Percentiles rank a stretch among this genome's conserved stretches.
Evolutionary conservation across 2,329 filamentous ascomycete genomes (phyloP).

Genomic region (Xylariaceae sp.): DNA sequence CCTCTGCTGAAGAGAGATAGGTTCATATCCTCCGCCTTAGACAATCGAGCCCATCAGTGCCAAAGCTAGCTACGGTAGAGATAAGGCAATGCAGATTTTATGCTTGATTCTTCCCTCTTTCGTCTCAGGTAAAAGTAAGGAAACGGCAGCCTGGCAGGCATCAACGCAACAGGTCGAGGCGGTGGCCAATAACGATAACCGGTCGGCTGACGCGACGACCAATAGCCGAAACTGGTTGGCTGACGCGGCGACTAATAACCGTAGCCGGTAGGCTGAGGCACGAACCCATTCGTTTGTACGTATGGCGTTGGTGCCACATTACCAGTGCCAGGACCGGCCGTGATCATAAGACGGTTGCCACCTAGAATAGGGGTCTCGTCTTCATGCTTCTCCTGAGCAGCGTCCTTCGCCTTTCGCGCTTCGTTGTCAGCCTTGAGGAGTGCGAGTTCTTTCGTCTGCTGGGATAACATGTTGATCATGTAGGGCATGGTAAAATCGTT

Average conservation of each 20-base stretch:
- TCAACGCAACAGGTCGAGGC: slow-evolving; percentile 17
- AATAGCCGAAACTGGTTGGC: slow-evolving; percentile 40
- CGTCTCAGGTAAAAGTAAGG: not conserved
- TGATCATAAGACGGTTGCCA: slow-evolving; percentile 86
- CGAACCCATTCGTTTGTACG: slow-evolving; percentile 79
- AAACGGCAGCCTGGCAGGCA: slow-evolving; percentile 13
- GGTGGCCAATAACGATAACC: slow-evolving; percentile 58
- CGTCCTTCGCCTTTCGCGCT: slow-evolving; percentile 74
- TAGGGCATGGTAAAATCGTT: slow-evolving; percentile 99
- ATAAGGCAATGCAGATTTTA: not conserved
- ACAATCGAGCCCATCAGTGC: slow-evolving; percentile 5
- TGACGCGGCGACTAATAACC: slow-evolving; percentile 42
- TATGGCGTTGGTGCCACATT: slow-evolving; percentile 62
- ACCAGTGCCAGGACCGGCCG: slow-evolving; percentile 66
- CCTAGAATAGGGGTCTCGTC: slow-evolving; percentile 92
- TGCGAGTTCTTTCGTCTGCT: slow-evolving; percentile 83
- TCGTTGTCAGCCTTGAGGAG: slow-evolving; percentile 92
- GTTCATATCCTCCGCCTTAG: slow-evolving; percentile 8
- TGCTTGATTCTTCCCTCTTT: not conserved
- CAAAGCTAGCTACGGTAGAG: not conserved
- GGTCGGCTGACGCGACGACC: slow-evolving; percentile 83
- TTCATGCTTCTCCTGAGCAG: slow-evolving; percentile 72
- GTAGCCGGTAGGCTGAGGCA: slow-evolving; percentile 80
- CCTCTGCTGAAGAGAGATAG: slow-evolving; percentile 3
- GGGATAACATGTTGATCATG: slow-evolving; percentile 96